These are phyloP conservation scores for Arbutus unedo DNA, from an alignment of 148 eudicot genomes.

Conservation along the genomic window DNA sequence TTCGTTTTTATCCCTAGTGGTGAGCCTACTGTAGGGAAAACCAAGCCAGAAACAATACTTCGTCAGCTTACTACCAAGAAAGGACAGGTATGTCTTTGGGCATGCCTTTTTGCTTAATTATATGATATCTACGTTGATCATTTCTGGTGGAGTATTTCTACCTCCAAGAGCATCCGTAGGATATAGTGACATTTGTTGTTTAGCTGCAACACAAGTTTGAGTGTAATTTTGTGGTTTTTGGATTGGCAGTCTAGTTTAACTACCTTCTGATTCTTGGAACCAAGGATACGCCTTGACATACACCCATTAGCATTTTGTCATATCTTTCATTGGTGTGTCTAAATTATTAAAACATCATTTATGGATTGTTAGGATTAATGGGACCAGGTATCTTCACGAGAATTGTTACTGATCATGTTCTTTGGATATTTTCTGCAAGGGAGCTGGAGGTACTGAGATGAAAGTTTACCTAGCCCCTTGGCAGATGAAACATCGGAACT, in stretches of 20 bases:
- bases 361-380: background rate
- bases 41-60: slow-evolving; percentile 97
- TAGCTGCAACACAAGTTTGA: background rate
- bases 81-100: slow-evolving; percentile 66
- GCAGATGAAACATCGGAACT: background rate
- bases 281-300: background rate
- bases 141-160: background rate
- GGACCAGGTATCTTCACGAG: background rate
- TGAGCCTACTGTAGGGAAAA: slow-evolving; percentile 95
- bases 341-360: background rate
- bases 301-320: background rate
- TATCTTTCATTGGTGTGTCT: background rate
- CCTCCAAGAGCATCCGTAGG: background rate
- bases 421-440: background rate
- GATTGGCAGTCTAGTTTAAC: background rate
- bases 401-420: background rate
- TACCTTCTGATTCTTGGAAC: background rate
- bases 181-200: background rate
- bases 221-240: background rate
- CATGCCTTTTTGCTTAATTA: background rate
- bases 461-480: background rate
- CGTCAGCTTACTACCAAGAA: slow-evolving; percentile 95
- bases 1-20: slow-evolving; percentile 49
- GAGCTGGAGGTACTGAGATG: background rate
- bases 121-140: background rate